Conservation (phyloP, 257 asterid genomes). For the Cinchona pubescens region DNA sequence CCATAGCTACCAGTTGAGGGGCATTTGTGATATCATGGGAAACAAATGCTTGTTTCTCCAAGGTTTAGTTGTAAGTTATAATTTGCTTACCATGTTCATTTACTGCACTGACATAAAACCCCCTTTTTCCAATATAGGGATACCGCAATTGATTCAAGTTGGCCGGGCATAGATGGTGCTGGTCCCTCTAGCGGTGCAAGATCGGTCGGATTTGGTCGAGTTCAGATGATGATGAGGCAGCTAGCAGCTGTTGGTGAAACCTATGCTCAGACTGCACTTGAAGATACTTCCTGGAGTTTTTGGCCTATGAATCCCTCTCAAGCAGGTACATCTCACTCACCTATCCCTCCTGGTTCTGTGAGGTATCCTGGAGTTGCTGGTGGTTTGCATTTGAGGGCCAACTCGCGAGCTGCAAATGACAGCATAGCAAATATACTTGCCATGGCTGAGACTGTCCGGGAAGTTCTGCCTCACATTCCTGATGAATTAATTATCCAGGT, state of each 20-base stretch:
- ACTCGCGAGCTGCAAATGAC: constrained; percentile 38
- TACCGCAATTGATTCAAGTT: constrained; percentile 55
- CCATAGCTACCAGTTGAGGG: too few species aligned
- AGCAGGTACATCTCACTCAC: constrained; percentile 62
- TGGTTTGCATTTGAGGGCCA: constrained; percentile 49
- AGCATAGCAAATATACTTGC: constrained; percentile 52
- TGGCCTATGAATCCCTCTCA: constrained; percentile 66
- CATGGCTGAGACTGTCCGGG: constrained; percentile 80
- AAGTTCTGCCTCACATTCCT: constrained; percentile 77
- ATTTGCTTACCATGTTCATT: not conserved
- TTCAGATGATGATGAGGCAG: constrained; percentile 91
- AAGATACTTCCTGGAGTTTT: constrained; percentile 68
- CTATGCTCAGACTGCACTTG: constrained; percentile 68
- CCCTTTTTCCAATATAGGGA: constrained; percentile 36
- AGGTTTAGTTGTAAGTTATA: not conserved
- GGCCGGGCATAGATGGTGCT: constrained; percentile 73
- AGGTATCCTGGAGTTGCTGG: constrained; percentile 39
- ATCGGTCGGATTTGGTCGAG: constrained; percentile 57
- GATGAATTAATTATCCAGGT: constrained; percentile 77
- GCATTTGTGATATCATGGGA: not conserved
- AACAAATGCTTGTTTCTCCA: not conserved
- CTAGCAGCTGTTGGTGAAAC: constrained; percentile 91
- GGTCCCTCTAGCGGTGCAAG: constrained; percentile 53
- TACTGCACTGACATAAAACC: constrained; percentile 1
- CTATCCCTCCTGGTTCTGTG: constrained; percentile 36